Evolutionary conservation across 495 filamentous ascomycete genomes (phyloP).

Genomic region (Apiosordaria backusii): DNA sequence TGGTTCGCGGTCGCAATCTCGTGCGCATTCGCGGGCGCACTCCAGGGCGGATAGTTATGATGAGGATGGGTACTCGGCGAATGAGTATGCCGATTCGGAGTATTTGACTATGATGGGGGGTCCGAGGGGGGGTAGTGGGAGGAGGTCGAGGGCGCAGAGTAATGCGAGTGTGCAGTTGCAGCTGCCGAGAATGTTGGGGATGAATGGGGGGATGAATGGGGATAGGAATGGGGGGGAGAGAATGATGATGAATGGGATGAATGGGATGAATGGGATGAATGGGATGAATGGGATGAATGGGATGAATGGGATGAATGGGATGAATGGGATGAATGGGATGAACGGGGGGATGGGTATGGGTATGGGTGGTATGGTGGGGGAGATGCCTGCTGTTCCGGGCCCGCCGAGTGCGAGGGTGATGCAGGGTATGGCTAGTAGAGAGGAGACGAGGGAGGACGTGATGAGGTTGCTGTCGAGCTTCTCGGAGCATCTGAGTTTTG

Average conservation of each 20-base stretch:
- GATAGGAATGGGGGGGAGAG: not conserved
- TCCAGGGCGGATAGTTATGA: slow-evolving; percentile 33
- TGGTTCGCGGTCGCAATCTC: slow-evolving; percentile 8
- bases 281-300: not conserved
- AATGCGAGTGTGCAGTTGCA: slow-evolving; percentile 20
- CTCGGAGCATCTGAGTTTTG: slow-evolving; percentile 40
- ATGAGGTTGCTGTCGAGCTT: slow-evolving; percentile 50
- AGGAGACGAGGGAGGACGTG: slow-evolving; percentile 54
- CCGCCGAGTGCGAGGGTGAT: slow-evolving; percentile 50
- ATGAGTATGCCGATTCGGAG: slow-evolving; percentile 32
- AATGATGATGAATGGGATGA: not conserved
- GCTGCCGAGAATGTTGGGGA: slow-evolving; percentile 19
- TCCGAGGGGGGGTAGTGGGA: not conserved
- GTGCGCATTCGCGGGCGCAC: slow-evolving; percentile 14
- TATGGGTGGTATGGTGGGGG: slow-evolving; percentile 9
- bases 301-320: not conserved
- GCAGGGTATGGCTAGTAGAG: slow-evolving; percentile 46
- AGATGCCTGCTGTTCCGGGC: slow-evolving; percentile 34
- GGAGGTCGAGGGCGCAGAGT: slow-evolving; percentile 14
- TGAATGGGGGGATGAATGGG: slow-evolving; percentile 4
- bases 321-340: slow-evolving; percentile 12
- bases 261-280: slow-evolving; percentile 7
- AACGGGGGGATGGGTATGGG: slow-evolving; percentile 9
- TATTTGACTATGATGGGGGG: slow-evolving; percentile 26
- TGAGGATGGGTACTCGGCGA: slow-evolving; percentile 29